phyloP scores from a whole-genome alignment of 2,329 filamentous ascomycete species.

The Elsinoe ampelina region DNA sequence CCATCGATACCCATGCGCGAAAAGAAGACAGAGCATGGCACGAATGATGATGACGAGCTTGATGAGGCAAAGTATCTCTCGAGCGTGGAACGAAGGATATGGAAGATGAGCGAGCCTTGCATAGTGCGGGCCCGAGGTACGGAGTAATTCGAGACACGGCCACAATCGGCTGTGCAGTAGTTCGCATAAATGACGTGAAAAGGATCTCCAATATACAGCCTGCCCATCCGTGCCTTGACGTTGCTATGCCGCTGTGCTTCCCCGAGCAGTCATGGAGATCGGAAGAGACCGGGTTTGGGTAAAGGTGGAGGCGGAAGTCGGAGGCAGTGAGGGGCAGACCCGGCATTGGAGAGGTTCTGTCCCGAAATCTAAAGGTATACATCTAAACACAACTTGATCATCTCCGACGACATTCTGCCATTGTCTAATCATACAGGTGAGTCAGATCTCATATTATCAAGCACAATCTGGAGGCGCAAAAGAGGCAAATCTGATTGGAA shows the following conservation, averaged over 20 bases:
- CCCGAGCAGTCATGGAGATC: constrained; percentile 10
- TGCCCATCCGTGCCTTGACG: background rate
- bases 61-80: background rate
- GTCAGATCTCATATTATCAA: background rate
- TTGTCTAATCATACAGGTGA: constrained; percentile 1
- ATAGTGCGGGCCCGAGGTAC: constrained; percentile 1
- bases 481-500: constrained; percentile 1
- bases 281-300: constrained; percentile 7
- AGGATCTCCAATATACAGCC: background rate
- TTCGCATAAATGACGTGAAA: background rate
- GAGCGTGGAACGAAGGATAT: constrained; percentile 12
- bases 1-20: background rate
- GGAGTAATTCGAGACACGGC: background rate
- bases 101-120: constrained; percentile 15
- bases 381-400: background rate
- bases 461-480: background rate
- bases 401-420: background rate
- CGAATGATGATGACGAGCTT: constrained; percentile 11
- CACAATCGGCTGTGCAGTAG: background rate
- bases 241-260: background rate
- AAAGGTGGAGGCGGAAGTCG: constrained; percentile 10
- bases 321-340: constrained; percentile 13
- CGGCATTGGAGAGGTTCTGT: constrained; percentile 4
- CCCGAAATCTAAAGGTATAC: background rate
- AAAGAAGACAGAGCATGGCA: constrained; percentile 8